These are phyloP conservation scores for Chenopodium quinoa DNA, from an alignment of 148 eudicot species.

Conservation along the genomic window DNA sequence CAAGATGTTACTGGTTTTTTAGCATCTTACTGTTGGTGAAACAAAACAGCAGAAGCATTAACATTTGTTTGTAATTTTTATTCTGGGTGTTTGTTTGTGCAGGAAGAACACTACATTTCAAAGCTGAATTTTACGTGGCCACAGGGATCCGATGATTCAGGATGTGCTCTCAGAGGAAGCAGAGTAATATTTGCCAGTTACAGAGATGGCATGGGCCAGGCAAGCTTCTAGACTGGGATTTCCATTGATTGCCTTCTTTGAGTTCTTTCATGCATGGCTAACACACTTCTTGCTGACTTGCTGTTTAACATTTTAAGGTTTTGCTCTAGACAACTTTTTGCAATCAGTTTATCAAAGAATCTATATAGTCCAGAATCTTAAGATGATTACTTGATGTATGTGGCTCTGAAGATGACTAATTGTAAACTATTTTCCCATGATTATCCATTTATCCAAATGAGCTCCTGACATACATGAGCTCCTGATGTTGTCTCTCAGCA, in stretches of 20 bases:
- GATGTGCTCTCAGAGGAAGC: constrained; percentile 14
- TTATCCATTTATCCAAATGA: no score
- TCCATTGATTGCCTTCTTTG: not conserved
- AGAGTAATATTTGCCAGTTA: constrained; percentile 28
- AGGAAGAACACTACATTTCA: constrained; percentile 30
- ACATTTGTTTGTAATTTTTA: not conserved
- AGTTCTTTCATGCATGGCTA: not conserved
- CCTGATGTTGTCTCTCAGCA: not conserved
- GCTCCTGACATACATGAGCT: not conserved
- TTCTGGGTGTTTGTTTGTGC: constrained; percentile 1
- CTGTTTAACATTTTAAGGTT: no score
- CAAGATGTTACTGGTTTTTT: not conserved
- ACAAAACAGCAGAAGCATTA: not conserved
- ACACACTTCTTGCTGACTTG: not conserved
- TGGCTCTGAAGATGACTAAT: not conserved
- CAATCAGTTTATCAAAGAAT: not conserved
- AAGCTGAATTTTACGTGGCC: constrained; percentile 29
- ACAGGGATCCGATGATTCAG: constrained; percentile 13
- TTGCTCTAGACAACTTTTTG: not conserved
- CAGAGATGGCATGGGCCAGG: constrained; percentile 26
- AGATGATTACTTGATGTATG: not conserved
- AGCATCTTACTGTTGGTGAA: not conserved
- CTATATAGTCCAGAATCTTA: not conserved
- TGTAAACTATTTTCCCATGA: not conserved
- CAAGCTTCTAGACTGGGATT: constrained; percentile 18